Evolutionary conservation across 2,329 filamentous ascomycete genomes (phyloP), one percentile per base, ranked within the genome.

Genomic region (Fusarium neocosmosporiellum): DNA sequence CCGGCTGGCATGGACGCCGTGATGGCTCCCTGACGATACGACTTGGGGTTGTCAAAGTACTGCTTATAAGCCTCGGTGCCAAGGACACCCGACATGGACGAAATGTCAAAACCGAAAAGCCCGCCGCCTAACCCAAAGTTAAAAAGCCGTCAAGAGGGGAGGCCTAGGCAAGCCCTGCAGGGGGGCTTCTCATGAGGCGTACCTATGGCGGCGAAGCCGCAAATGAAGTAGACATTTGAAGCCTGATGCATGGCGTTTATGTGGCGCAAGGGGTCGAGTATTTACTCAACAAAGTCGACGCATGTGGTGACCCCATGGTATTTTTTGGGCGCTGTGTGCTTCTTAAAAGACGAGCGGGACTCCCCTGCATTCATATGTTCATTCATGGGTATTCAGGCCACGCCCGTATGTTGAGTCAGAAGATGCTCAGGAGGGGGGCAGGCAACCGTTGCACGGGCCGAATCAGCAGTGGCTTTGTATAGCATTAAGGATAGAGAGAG

Each of bases 91-190:
- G 89, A 91, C 92, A 94, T 94, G 48, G 91, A 93, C 64, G 88
- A 90, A 76, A 95, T 94, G 82, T 95, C 93, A 79, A 95, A 95
- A 75, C 93, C 93, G 77, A 95, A 94, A 29, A 94, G 85, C 27
- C 88, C 89, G 79, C 92, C 92, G 74, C 92, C 92, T 8, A 39
- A 5, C n/a, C 31, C 4, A 4, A 46, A 13, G 27, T 43, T 24
- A 55, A 31, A 5, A 43, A 43, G 14, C 29, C 34, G 22, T 36
- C 18, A 64, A 24, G 5, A 14, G 46, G 53, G 7, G n/a, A 20
- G 33, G 33, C n/a, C 10, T 16, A 34, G 10, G 22, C 20, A 46
- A 46, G 41, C 22, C 41, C 4, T 24, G 13, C 20, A 24, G 14
- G 37, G 4, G 20, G 20, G 11, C 20, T 43, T 13, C 7, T 16